Base-by-base conservation (phyloP, 768 basidiomycete species). In the Russula earlei region DNA sequence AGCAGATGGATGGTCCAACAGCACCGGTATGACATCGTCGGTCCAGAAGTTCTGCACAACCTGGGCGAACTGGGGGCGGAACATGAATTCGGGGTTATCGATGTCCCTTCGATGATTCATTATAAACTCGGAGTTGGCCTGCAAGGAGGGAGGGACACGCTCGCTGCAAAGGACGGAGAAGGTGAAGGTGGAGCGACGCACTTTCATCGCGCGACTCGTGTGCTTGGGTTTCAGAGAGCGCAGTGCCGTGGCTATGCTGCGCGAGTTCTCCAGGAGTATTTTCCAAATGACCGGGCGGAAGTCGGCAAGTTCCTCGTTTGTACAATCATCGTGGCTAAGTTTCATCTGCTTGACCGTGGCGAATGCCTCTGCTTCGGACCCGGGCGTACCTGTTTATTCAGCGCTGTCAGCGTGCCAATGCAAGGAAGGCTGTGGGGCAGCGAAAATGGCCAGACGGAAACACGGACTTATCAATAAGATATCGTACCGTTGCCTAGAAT, bases 401-500 rank as follows among this genome's bases (percentile, higher is more conserved):
- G 22, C 15, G 34, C 17, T 56, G 49, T 48, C 34, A 17, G 40
- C 42, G 4, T 2, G 1, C 22, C 40, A n/a, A n/a, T 20, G 40
- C 6, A 22, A 4, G 20, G 11, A 33, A 33, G 7, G 11, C 27
- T 25, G 29, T 36, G 33, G 31, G 31, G 31, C 11, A 40, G 38
- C 19, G 0, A 11, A 2, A 3, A 22, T 11, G 9, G 15, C 10
- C 22, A 33, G 40, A 41, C 25, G n/a, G 5, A 27, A 38, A 31
- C 22, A 62, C 87, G 48, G 58, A 89, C 91, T 91, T 14, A 96
- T 75, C 14, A 94, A 72, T 19, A 96, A 70, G 64, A 95, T 91
- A 77, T 93, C 91, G 74, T 87, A 90, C 67, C 91, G 89, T 64
- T 82, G 81, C 68, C 82, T 83, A 55, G 84, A 83, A 67, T 77